Percentiles rank a stretch among this genome's conserved stretches.
These are phyloP conservation scores for Suillus paluster DNA, from an alignment of 768 basidiomycete genomes.

Conservation along the genomic window DNA sequence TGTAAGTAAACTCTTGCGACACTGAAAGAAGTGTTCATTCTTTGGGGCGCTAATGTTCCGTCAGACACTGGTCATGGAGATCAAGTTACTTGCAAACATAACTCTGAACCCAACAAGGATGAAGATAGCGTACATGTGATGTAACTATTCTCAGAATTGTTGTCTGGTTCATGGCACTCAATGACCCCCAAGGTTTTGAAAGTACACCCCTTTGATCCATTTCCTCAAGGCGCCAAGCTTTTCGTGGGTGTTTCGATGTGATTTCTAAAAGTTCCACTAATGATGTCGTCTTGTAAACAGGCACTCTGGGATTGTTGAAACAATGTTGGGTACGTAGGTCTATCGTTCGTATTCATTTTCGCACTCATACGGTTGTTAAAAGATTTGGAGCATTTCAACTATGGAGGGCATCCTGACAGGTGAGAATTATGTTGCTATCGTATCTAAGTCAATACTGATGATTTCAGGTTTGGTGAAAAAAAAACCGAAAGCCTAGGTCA, in stretches of 20 bases:
- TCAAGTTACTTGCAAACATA: constrained; percentile 47
- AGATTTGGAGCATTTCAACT: constrained; percentile 31
- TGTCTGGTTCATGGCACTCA: neutral
- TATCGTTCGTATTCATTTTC: neutral
- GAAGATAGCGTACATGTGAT: constrained; percentile 43
- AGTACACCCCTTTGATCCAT: constrained; percentile 26
- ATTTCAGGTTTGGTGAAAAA: neutral
- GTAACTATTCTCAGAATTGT: constrained; percentile 27
- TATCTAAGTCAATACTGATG: neutral
- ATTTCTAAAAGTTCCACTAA: neutral
- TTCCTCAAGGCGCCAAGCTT: constrained; percentile 30
- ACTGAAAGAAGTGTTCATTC: too few species aligned
- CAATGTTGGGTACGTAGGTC: constrained; percentile 26
- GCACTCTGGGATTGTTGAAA: constrained; percentile 36
- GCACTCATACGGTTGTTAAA: neutral
- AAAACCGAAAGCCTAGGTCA: constrained; percentile 1
- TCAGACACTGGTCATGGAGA: constrained; percentile 55
- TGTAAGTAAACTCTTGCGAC: constrained; percentile 4
- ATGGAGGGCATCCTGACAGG: neutral
- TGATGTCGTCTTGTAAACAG: constrained; percentile 10
- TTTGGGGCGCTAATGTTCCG: neutral
- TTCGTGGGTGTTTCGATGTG: constrained; percentile 23
- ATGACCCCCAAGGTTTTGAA: constrained; percentile 24
- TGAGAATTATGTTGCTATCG: neutral
- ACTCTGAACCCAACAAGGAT: constrained; percentile 51